Conservation (phyloP, 2,329 filamentous ascomycete species). For the Ophiostoma quercus region DNA sequence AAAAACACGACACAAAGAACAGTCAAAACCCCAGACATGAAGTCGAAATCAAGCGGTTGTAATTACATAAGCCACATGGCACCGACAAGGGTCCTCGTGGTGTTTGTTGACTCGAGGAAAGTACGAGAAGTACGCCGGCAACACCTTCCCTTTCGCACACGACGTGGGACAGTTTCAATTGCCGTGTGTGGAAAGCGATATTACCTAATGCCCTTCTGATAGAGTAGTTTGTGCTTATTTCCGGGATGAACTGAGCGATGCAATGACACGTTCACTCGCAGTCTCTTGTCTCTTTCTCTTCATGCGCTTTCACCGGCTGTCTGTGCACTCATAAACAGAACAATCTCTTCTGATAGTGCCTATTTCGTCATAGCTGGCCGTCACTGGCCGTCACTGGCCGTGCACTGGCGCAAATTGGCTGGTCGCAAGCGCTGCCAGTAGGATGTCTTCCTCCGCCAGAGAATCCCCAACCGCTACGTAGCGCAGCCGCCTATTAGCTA, state of each 20-base stretch:
- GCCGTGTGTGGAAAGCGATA: too few relatives aligned
- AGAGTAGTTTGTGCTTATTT: background rate
- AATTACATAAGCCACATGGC: background rate
- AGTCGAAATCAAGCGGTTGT: background rate
- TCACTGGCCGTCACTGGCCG: too few relatives aligned
- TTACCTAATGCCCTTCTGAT: background rate
- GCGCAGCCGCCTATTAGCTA: background rate
- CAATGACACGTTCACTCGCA: too few relatives aligned
- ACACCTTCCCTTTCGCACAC: background rate
- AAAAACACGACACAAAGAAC: too few relatives aligned
- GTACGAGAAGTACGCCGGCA: background rate
- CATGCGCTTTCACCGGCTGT: background rate
- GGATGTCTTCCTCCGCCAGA: background rate
- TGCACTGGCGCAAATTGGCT: background rate
- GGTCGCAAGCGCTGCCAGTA: background rate
- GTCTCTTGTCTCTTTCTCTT: background rate
- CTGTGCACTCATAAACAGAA: background rate
- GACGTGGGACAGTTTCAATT: background rate
- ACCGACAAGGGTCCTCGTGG: background rate
- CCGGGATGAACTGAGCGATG: background rate
- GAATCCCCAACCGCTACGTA: background rate
- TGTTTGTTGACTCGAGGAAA: background rate
- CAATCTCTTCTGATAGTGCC: too few relatives aligned
- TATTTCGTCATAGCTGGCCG: background rate
- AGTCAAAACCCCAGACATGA: too few relatives aligned